Conservation (phyloP, 1,284 basidiomycete genomes). For the Tilletia caries region DNA sequence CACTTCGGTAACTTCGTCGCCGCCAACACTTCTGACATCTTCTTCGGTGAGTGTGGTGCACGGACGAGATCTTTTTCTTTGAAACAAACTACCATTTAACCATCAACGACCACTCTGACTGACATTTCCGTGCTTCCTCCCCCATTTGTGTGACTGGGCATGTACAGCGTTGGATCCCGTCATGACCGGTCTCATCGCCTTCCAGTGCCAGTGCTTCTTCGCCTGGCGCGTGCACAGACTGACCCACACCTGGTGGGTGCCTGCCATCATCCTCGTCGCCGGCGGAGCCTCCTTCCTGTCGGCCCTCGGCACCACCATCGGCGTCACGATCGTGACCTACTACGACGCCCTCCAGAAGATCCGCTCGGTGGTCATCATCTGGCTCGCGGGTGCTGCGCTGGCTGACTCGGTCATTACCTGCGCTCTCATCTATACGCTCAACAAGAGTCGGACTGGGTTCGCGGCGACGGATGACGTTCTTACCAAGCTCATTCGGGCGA, state of each 20-base stretch:
- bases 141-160: no score
- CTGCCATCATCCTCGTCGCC: constrained; percentile 28
- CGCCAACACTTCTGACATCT: constrained; percentile 15
- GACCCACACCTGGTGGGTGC: constrained; percentile 32
- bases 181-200: constrained; percentile 42
- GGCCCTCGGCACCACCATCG: constrained; percentile 41
- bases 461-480: constrained; percentile 48
- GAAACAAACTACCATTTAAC: no score
- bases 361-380: constrained; percentile 46
- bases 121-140: background rate
- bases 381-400: constrained; percentile 42
- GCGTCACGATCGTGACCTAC: constrained; percentile 35
- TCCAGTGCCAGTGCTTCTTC: constrained; percentile 45
- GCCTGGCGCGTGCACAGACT: constrained; percentile 46
- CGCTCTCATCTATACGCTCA: constrained; percentile 39
- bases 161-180: constrained; percentile 36
- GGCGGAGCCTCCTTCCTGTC: constrained; percentile 31
- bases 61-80: no score
- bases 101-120: no score
- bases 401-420: constrained; percentile 43
- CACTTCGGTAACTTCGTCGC: constrained; percentile 40
- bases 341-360: constrained; percentile 44
- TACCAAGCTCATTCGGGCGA: constrained; percentile 42
- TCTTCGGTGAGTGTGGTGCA: constrained; percentile 3
- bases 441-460: constrained; percentile 45